Evolutionary conservation across 2,329 filamentous ascomycete species (phyloP), one percentile per base, ranked within the genome.

Genomic region (Macrophomina phaseolina): DNA sequence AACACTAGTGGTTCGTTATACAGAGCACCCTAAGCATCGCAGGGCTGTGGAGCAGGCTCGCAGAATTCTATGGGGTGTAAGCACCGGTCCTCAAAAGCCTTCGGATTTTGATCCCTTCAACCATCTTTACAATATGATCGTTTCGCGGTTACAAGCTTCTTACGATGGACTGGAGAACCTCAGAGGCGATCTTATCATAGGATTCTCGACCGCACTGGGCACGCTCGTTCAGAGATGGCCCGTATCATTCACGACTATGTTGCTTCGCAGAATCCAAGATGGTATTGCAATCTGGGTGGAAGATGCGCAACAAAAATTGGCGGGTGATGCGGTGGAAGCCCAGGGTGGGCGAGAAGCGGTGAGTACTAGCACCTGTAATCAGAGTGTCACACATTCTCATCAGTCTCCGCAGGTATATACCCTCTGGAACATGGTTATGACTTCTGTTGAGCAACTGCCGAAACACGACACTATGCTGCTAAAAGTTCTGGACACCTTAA

Each of bases 41-140:
- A 66, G 38, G 28, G 30, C 16, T 12, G 36, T 93, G 4, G 90
- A 93, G 67, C 84, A 86, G 63, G 89, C 87, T 64, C 83, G 87
- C 60, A 86, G 86, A 60, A 84, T 84, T n/a, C 80, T 94, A 0
- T 93, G 90, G 90, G 88, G 88, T 3, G 85, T 84, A 1, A 77
- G 75, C 46, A 68, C 79, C 6, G 74, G 75, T 28, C 67, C 73
- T 8, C 74, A 73, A 63, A 77, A 78, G 60, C 73, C 73, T 18
- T 49, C 72, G 4, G 74, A 78, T 12, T 79, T 83, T 63, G 80
- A 93, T 71, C 87, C 90, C 0, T 91, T 90, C 69, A 85, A 89
- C 64, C 81, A 87, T 64, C 77, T 96, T 0, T 91, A 93, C 73
- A 84, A 83, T 51, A 83, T 90, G 14, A 79, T 87, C 52, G 83